A percentile compares a stretch with the other conserved stretches of the same genome.
These are phyloP conservation scores for Neurospora sp. DNA, from an alignment of 495 filamentous ascomycete genomes.

Conservation along the genomic window DNA sequence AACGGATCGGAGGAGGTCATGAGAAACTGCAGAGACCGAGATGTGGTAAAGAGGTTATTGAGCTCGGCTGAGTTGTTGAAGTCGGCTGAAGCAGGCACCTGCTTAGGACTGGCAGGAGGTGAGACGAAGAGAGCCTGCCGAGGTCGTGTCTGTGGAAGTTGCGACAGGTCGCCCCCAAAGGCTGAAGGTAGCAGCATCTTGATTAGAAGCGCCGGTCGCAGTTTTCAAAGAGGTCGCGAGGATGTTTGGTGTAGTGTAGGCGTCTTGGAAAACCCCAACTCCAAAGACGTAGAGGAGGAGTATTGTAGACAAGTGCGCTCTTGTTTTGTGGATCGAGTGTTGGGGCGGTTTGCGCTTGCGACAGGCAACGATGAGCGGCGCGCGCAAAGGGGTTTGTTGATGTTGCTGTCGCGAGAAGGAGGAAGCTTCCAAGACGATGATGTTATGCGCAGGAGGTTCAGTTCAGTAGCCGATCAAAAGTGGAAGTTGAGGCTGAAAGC, in stretches of 20 bases:
- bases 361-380: not conserved
- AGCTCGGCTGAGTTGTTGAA: slow-evolving; percentile 40
- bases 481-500: not conserved
- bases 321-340: not conserved
- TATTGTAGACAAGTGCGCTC: not conserved
- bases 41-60: slow-evolving; percentile 55
- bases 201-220: not conserved
- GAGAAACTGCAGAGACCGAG: slow-evolving; percentile 61
- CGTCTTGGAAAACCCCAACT: not conserved
- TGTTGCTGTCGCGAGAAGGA: not conserved
- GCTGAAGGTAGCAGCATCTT: slow-evolving; percentile 64
- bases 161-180: slow-evolving; percentile 56
- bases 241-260: not conserved
- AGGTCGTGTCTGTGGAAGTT: slow-evolving; percentile 32
- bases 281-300: not conserved
- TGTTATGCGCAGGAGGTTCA: not conserved
- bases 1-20: slow-evolving; percentile 35
- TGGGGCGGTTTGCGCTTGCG: not conserved
- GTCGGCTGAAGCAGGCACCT: slow-evolving; percentile 40
- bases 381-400: not conserved
- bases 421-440: not conserved
- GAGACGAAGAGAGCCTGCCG: slow-evolving; percentile 51
- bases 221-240: not conserved
- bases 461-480: not conserved
- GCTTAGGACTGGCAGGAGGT: slow-evolving; percentile 53